These are phyloP conservation scores for Lenzites betulinus DNA, from an alignment of 768 basidiomycete genomes.

Conservation along the genomic window DNA sequence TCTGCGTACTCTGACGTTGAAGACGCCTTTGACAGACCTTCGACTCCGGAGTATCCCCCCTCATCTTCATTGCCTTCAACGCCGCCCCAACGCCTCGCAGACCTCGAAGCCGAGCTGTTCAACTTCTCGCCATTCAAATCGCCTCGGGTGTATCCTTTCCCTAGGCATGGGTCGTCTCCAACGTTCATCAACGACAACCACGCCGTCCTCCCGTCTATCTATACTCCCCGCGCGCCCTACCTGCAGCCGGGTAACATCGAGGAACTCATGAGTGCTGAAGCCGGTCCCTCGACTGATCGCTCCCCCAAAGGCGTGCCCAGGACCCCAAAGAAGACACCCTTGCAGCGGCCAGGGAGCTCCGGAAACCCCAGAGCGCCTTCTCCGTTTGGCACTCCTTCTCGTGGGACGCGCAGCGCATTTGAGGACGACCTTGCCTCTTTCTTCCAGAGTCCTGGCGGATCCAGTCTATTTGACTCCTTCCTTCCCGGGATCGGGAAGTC, in stretches of 20 bases:
- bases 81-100: constrained; percentile 5
- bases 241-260: constrained; percentile 2
- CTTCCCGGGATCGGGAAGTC: background rate
- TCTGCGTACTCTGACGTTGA: constrained; percentile 4
- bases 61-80: constrained; percentile 6
- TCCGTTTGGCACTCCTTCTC: constrained; percentile 37
- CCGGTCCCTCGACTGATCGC: background rate
- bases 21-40: background rate
- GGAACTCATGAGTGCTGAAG: constrained; percentile 1
- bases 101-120: constrained; percentile 12
- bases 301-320: background rate
- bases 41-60: background rate
- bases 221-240: constrained; percentile 11
- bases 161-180: background rate
- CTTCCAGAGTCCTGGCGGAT: constrained; percentile 29
- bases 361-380: constrained; percentile 37
- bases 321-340: constrained; percentile 37
- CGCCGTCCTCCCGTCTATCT: background rate
- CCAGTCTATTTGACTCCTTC: constrained; percentile 9
- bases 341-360: constrained; percentile 35
- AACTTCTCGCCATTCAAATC: constrained; percentile 23
- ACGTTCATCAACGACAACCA: constrained; percentile 1
- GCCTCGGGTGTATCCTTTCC: background rate
- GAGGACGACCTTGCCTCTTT: constrained; percentile 70
- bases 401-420: constrained; percentile 59